These are phyloP conservation scores for Ceriops tagal DNA, from an alignment of 345 rosid genomes.

Conservation along the genomic window DNA sequence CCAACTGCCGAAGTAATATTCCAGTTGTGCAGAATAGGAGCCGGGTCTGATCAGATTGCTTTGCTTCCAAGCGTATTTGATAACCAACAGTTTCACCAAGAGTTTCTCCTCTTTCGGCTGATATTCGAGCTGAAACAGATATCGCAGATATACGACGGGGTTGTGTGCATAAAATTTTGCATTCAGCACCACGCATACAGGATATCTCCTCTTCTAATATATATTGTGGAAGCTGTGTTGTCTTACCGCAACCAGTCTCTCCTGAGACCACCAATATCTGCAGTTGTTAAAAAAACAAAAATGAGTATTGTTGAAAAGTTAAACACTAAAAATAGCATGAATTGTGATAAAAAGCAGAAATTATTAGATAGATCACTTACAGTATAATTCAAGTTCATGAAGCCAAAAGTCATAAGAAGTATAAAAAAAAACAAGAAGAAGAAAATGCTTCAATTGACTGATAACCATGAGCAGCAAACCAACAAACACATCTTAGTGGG, in stretches of 20 bases:
- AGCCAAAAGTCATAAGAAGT: neutral
- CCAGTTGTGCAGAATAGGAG: constrained; percentile 96
- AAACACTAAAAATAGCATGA: constrained; percentile 4
- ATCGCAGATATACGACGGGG: constrained; percentile 96
- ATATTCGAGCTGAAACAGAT: constrained; percentile 89
- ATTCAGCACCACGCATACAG: constrained; percentile 67
- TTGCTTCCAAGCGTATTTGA: constrained; percentile 88
- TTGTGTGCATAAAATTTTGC: constrained; percentile 91
- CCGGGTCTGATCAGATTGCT: constrained; percentile 70
- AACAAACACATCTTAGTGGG: neutral
- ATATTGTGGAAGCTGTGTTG: constrained; percentile 95
- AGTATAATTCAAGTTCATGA: neutral
- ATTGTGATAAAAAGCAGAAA: constrained; percentile 2
- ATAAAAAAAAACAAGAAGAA: too few relatives aligned
- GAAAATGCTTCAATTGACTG: neutral
- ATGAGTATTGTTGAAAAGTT: neutral
- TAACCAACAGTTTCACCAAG: constrained; percentile 91
- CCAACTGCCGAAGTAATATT: constrained; percentile 82
- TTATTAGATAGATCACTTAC: neutral
- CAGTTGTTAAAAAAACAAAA: constrained; percentile 12
- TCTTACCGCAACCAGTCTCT: constrained; percentile 98
- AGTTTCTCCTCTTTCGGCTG: constrained; percentile 88
- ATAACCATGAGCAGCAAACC: too few relatives aligned
- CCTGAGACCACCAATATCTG: constrained; percentile 93
- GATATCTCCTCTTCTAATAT: constrained; percentile 86